These are phyloP conservation scores for Trichoderma sp. DNA, from an alignment of 2,329 filamentous ascomycete genomes.

Conservation along the genomic window DNA sequence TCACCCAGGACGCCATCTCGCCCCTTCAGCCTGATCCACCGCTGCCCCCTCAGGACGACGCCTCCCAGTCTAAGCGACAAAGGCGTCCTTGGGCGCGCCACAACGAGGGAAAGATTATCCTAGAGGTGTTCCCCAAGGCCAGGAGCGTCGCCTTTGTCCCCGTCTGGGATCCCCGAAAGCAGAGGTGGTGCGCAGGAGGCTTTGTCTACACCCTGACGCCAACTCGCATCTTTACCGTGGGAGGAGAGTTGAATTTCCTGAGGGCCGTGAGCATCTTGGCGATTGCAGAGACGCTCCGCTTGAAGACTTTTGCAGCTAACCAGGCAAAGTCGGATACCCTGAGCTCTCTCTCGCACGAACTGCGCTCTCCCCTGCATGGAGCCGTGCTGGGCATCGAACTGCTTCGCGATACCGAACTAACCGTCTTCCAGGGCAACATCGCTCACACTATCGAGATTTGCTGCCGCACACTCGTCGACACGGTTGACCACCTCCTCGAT, in stretches of 20 bases:
- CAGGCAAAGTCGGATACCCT: conserved; percentile 57
- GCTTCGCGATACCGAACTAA: conserved; percentile 49
- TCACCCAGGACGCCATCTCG: background rate
- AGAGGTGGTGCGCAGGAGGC: conserved; percentile 48
- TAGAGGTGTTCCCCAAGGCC: conserved; percentile 40
- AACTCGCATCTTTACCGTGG: conserved; percentile 42
- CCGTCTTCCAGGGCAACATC: conserved; percentile 45
- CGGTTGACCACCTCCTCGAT: conserved; percentile 52
- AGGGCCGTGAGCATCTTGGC: conserved; percentile 52
- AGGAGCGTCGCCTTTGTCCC: conserved; percentile 48
- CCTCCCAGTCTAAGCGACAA: conserved; percentile 1
- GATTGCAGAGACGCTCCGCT: conserved; percentile 53
- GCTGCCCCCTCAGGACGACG: background rate
- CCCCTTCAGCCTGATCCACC: background rate
- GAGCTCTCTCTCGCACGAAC: conserved; percentile 59
- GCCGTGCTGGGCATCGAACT: conserved; percentile 54
- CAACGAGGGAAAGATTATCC: conserved; percentile 29
- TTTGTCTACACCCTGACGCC: conserved; percentile 48
- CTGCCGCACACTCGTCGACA: conserved; percentile 51
- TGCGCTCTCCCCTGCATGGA: conserved; percentile 60
- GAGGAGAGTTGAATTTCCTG: conserved; percentile 51
- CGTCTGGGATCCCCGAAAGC: conserved; percentile 45
- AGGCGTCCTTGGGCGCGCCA: conserved; percentile 20
- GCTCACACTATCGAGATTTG: conserved; percentile 50
- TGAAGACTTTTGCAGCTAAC: conserved; percentile 39